phyloP scores from a whole-genome alignment of 2,329 filamentous ascomycete genomes.

The Pseudogymnoascus sp. region DNA sequence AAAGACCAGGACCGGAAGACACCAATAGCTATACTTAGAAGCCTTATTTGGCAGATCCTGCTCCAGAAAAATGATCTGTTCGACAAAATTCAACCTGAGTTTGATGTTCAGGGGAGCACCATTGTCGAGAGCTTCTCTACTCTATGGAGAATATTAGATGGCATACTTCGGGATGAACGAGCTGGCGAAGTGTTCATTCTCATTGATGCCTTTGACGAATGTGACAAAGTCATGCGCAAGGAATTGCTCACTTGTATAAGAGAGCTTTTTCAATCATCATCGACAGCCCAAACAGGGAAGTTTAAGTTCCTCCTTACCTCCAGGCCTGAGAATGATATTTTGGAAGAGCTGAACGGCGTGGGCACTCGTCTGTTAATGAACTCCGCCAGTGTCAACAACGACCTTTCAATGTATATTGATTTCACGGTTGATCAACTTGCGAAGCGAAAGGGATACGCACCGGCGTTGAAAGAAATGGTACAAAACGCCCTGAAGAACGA shows the following conservation, averaged over 20 bases:
- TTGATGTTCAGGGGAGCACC: background rate
- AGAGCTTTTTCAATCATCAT: background rate
- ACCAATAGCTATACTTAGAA: background rate
- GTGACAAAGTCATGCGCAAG: background rate
- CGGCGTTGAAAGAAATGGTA: background rate
- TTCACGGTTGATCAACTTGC: background rate
- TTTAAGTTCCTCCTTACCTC: background rate
- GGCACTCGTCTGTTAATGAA: background rate
- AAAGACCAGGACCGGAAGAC: conserved; percentile 6
- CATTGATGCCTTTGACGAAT: background rate
- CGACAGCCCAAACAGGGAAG: background rate
- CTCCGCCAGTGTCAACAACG: background rate
- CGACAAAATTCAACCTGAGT: background rate
- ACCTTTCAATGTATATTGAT: background rate
- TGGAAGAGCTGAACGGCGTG: background rate
- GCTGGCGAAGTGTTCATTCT: background rate
- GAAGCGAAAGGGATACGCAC: background rate
- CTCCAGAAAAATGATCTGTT: background rate
- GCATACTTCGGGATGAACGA: background rate
- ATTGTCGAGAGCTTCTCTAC: background rate
- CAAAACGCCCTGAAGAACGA: background rate
- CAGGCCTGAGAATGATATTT: background rate
- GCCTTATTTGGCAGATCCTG: conserved; percentile 9
- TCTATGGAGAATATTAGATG: background rate
- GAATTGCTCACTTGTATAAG: background rate